Conservation (phyloP, 352 stramenopile species). For the Pythium rishiriense region DNA sequence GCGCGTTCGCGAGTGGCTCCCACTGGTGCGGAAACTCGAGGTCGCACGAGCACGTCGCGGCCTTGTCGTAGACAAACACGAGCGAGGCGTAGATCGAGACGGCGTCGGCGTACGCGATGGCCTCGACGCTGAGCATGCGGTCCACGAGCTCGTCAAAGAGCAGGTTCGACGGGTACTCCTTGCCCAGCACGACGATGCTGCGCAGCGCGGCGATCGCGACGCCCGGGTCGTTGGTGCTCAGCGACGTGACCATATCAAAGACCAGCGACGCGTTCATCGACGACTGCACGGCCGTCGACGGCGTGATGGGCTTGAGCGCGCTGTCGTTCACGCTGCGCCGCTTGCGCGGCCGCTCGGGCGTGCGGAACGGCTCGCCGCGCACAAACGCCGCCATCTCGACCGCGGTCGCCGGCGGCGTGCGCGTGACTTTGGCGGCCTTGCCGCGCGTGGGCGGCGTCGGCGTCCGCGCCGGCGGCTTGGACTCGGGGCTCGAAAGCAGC, state of each 20-base stretch:
- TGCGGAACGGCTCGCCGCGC: constrained; percentile 4
- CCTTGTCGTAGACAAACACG: constrained; percentile 82
- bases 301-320: constrained; percentile 61
- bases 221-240: constrained; percentile 83
- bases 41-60: constrained; percentile 56
- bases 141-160: constrained; percentile 81
- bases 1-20: constrained; percentile 54
- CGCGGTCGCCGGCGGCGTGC: not conserved
- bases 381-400: not conserved
- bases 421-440: not conserved
- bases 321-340: constrained; percentile 30
- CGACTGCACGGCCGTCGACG: constrained; percentile 55
- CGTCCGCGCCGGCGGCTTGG: not conserved
- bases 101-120: constrained; percentile 65
- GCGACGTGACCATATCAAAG: constrained; percentile 81
- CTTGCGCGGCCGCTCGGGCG: constrained; percentile 33
- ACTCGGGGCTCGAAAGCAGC: constrained; percentile 18
- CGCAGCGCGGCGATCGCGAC: constrained; percentile 73
- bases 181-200: constrained; percentile 81
- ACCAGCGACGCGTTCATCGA: constrained; percentile 81
- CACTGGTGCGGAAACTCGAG: constrained; percentile 72
- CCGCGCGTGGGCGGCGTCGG: constrained; percentile 3
- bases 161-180: constrained; percentile 80
- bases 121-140: constrained; percentile 72
- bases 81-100: constrained; percentile 79